phyloP scores from a whole-genome alignment of 306 rosid species.

The Casuarina cunninghamiana region DNA sequence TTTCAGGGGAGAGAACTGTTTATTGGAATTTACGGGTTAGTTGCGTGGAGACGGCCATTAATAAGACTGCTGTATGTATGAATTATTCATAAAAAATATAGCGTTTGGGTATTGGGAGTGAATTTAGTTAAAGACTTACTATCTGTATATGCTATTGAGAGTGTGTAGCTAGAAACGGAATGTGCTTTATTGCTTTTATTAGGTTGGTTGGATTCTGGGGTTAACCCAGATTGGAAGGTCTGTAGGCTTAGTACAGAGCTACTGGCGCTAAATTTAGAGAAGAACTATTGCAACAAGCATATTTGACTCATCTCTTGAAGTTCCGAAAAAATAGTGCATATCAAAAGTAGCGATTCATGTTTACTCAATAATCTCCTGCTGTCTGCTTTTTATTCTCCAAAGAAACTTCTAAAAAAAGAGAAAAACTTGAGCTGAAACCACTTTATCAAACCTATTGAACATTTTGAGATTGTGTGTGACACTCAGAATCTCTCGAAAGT shows the following conservation, averaged over 20 bases:
- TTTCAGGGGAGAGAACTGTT: not conserved
- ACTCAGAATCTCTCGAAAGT: not conserved
- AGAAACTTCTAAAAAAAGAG: not conserved
- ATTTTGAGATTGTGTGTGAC: not conserved
- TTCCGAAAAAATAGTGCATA: not conserved
- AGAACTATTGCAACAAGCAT: not conserved
- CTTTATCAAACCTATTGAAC: not conserved
- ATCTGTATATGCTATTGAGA: not conserved
- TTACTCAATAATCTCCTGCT: not conserved
- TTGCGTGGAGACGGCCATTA: not conserved
- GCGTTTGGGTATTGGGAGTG: not conserved
- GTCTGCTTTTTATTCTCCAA: not conserved
- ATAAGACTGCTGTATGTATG: not conserved
- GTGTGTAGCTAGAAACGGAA: not conserved
- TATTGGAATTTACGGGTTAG: not conserved
- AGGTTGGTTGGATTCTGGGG: not conserved
- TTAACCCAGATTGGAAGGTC: not conserved
- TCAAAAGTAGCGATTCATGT: not conserved
- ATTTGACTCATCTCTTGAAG: not conserved
- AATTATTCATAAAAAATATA: not conserved
- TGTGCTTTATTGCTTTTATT: not conserved
- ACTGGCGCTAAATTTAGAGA: not conserved
- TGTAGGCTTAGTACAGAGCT: not conserved
- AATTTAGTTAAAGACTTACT: not conserved
- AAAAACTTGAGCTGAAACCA: not conserved